These are phyloP conservation scores for Dactylellina drechsleri DNA, from an alignment of 2,329 filamentous ascomycete genomes.

Conservation along the genomic window DNA sequence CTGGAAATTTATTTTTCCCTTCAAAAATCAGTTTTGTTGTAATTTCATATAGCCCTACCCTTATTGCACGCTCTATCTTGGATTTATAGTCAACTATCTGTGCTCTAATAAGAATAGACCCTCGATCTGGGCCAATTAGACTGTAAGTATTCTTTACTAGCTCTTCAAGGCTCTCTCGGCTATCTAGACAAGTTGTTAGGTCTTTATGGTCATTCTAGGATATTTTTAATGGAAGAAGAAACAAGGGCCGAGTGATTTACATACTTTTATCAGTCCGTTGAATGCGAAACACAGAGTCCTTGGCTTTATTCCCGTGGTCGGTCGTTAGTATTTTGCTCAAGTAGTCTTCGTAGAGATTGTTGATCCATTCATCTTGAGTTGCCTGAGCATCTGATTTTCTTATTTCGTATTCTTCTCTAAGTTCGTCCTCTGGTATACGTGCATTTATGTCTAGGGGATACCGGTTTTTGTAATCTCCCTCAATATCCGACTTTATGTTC, in stretches of 20 bases:
- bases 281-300: slow-evolving; percentile 15
- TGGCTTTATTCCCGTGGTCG: slow-evolving; percentile 6
- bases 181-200: slow-evolving; percentile 4
- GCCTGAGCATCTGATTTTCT: neutral
- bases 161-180: slow-evolving; percentile 17
- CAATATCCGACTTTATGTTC: slow-evolving; percentile 3
- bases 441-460: too few relatives aligned
- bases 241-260: too few relatives aligned
- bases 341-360: neutral
- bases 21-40: too few relatives aligned
- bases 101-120: too few relatives aligned
- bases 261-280: slow-evolving; percentile 29
- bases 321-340: slow-evolving; percentile 4
- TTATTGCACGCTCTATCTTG: too few relatives aligned
- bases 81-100: too few relatives aligned
- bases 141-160: too few relatives aligned
- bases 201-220: neutral
- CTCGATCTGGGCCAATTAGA: too few relatives aligned
- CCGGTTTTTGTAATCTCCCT: too few relatives aligned
- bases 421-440: too few relatives aligned
- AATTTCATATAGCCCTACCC: too few relatives aligned
- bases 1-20: too few relatives aligned
- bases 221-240: neutral
- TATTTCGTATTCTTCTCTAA: slow-evolving; percentile 7
- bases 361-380: slow-evolving; percentile 16